Conservation (phyloP, 441 rosid genomes). For the Bocquillonia castaneifolia region DNA sequence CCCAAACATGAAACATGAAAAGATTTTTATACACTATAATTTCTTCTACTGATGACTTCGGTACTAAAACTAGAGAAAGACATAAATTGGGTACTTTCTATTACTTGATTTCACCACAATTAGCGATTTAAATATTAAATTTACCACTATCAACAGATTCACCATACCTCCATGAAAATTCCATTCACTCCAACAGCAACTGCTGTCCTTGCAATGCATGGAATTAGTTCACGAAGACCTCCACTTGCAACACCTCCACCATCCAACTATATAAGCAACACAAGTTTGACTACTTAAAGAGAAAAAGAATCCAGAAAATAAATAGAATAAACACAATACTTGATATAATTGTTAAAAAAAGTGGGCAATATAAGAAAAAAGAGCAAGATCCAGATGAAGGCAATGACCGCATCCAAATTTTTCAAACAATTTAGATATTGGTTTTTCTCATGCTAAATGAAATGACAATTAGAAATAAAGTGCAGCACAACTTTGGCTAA, state of each 20-base stretch:
- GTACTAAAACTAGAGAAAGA: not conserved
- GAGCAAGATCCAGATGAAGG: not conserved
- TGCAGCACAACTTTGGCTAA: not conserved
- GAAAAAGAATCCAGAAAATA: not conserved
- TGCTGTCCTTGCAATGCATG: slow-evolving; percentile 94
- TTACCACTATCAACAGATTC: slow-evolving; percentile 7
- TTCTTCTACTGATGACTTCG: not conserved
- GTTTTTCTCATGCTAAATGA: not conserved
- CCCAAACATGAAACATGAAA: not conserved
- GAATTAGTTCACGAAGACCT: slow-evolving; percentile 89
- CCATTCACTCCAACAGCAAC: slow-evolving; percentile 96
- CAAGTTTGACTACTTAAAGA: slow-evolving; percentile 14
- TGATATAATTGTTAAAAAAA: not conserved
- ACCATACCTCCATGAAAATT: slow-evolving; percentile 90
- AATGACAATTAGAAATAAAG: not conserved
- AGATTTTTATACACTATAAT: not conserved
- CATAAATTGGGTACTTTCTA: slow-evolving; percentile 4
- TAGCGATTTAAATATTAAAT: not conserved
- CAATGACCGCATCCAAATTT: not conserved
- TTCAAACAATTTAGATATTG: not conserved
- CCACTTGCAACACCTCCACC: slow-evolving; percentile 99
- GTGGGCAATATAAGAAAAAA: not conserved
- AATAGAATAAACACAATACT: not conserved
- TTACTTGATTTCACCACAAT: not conserved
- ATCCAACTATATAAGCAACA: slow-evolving; percentile 53